These are phyloP conservation scores for Lepraria neglecta DNA, from an alignment of 495 filamentous ascomycete genomes.

Conservation along the genomic window DNA sequence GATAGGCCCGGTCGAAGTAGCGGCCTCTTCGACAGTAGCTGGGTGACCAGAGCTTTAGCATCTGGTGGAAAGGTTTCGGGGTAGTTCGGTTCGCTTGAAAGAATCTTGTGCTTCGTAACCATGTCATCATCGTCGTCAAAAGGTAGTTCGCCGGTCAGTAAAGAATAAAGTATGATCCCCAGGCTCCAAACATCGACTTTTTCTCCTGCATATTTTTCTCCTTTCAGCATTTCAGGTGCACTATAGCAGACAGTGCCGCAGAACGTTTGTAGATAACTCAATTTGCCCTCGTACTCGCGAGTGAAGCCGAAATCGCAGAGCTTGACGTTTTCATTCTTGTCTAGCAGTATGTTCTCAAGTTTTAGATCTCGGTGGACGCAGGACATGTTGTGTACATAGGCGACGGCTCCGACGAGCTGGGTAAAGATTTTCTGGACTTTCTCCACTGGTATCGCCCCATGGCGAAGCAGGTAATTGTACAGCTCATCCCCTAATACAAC, in stretches of 20 bases:
- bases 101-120: conserved; percentile 75
- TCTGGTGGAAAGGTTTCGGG: conserved; percentile 73
- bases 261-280: conserved; percentile 94
- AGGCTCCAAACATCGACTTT: conserved; percentile 98
- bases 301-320: conserved; percentile 99
- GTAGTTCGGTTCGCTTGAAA: conserved; percentile 76
- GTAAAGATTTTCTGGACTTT: conserved; percentile 95
- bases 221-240: conserved; percentile 96
- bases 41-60: conserved; percentile 65
- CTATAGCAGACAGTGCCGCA: conserved; percentile 98
- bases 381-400: conserved; percentile 89
- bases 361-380: conserved; percentile 97
- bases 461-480: conserved; percentile 85
- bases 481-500: conserved; percentile 74
- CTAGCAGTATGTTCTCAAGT: conserved; percentile 92
- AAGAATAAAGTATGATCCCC: conserved; percentile 90
- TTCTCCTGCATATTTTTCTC: conserved; percentile 94
- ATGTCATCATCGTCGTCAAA: conserved; percentile 93
- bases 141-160: conserved; percentile 86
- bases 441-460: conserved; percentile 75
- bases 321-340: conserved; percentile 97
- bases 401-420: conserved; percentile 89
- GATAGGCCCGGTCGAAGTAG: conserved; percentile 73
- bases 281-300: conserved; percentile 89
- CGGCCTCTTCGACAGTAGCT: conserved; percentile 81